These are phyloP conservation scores for Phaseolus lunatus DNA, from an alignment of 306 rosid species.

Conservation along the genomic window DNA sequence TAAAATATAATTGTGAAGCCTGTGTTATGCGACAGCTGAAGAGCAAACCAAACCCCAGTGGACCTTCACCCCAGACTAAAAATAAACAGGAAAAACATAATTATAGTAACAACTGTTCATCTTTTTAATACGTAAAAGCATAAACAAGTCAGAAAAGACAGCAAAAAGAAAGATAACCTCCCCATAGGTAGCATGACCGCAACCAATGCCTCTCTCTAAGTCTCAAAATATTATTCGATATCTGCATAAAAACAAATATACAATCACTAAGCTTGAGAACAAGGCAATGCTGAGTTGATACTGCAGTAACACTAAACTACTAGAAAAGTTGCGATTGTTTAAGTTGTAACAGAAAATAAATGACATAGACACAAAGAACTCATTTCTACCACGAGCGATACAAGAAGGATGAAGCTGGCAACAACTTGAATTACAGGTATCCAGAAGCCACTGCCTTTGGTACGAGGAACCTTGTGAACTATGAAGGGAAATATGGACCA, in stretches of 20 bases:
- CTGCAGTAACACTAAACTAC: not conserved
- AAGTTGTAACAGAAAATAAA: constrained; percentile 9
- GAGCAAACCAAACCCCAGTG: constrained; percentile 91
- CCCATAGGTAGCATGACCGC: constrained; percentile 92
- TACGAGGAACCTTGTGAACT: constrained; percentile 79
- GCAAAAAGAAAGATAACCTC: constrained; percentile 63
- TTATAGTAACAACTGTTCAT: constrained; percentile 33
- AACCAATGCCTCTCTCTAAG: constrained; percentile 71
- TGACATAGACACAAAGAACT: constrained; percentile 14
- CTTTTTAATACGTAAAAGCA: not conserved
- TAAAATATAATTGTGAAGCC: constrained; percentile 77
- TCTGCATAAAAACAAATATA: constrained; percentile 52
- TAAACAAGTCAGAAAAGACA: constrained; percentile 19
- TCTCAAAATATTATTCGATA: constrained; percentile 63
- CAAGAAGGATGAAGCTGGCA: constrained; percentile 86
- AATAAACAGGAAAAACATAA: constrained; percentile 45
- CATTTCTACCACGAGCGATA: constrained; percentile 73
- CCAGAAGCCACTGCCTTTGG: constrained; percentile 94
- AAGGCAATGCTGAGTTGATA: not conserved
- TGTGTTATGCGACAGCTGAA: constrained; percentile 87
- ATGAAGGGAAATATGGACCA: constrained; percentile 71
- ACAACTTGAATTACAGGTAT: constrained; percentile 86
- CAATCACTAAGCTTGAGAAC: constrained; percentile 2
- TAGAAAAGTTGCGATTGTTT: not conserved
- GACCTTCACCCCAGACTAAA: constrained; percentile 96